Evolutionary conservation across 495 filamentous ascomycete genomes (phyloP), one percentile per base, ranked within the genome.

Genomic region (Penicillium angulare): DNA sequence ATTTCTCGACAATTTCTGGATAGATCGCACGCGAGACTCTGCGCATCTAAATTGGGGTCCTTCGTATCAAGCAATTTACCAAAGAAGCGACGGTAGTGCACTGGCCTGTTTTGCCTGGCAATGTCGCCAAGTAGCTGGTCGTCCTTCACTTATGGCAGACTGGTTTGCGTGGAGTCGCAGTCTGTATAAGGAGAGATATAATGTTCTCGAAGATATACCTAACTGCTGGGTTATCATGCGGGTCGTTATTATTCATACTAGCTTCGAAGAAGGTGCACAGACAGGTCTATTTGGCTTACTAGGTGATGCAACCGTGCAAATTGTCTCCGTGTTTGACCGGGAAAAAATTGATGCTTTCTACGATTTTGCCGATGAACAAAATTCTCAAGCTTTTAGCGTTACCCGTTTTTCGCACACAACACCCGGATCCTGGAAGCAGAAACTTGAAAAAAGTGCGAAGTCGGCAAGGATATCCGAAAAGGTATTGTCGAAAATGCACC

Each of bases 31-130:
- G 33, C 45, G 45, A 47, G 33, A 38, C 9, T 47, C 45, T 47
- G 45, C 45, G 32, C 45, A 47, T 47, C 32, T 47, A 27, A 47
- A 47, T 27, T 47, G 45, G 45, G 27, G 20, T 7, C 45, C 45
- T 47, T 27, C 2, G 24, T 47, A 36, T 15, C 9, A 47, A 47
- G 7, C 20, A 36, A 38, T 36, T 47, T 38, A 47, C 33, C 31
- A 35, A 47, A 39, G 24, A 1, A 17, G 45, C 32, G 15, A 1
- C 21, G 45, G 45, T 36, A 47, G 45, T 47, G 31, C 45, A 35
- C 38, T 47, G 45, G 45, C 45, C 45, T 36, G 1, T 47, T 6
- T 47, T 35, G 32, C 31, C 9, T 47, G 45, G 45, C 1, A 39
- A 27, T 38, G 45, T 47, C 45, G 45, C 45, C 21, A 26, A 10